phyloP scores from a whole-genome alignment of 1,139 yeast species.

The Scheffersomyces cryptocercus region DNA sequence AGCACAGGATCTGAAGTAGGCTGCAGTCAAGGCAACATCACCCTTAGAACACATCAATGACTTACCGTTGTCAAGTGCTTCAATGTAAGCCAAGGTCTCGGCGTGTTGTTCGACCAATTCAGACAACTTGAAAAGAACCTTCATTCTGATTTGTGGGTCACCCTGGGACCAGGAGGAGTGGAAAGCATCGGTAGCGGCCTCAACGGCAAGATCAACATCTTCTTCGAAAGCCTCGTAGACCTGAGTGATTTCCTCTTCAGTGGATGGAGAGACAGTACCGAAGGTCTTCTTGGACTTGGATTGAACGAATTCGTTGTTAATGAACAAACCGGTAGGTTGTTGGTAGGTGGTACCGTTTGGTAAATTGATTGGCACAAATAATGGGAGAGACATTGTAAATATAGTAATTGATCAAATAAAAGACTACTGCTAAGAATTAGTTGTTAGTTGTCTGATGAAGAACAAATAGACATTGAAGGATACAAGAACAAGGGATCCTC shows the following conservation, averaged over 20 bases:
- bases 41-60: conserved; percentile 16
- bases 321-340: conserved; percentile 30
- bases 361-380: conserved; percentile 50
- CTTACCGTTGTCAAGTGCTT: conserved; percentile 21
- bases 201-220: conserved; percentile 18
- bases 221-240: conserved; percentile 17
- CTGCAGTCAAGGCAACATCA: conserved; percentile 15
- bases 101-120: conserved; percentile 18
- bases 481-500: too few relatives aligned
- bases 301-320: conserved; percentile 19
- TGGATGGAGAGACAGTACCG: conserved; percentile 17
- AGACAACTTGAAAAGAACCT: conserved; percentile 15
- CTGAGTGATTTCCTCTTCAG: conserved; percentile 18
- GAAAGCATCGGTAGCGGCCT: conserved; percentile 17
- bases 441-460: too few relatives aligned
- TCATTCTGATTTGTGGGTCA: conserved; percentile 22
- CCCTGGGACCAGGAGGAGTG: conserved; percentile 37
- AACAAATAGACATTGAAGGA: too few relatives aligned
- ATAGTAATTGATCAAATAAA: too few relatives aligned
- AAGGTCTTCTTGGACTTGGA: conserved; percentile 15
- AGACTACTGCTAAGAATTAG: too few relatives aligned
- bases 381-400: conserved; percentile 28
- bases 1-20: conserved; percentile 26
- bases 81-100: conserved; percentile 18
- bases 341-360: conserved; percentile 57